A percentile compares a stretch with the other conserved stretches of the same genome.
Conservation (phyloP, 2,329 filamentous ascomycete species). For the Cyanodermella asteris region DNA sequence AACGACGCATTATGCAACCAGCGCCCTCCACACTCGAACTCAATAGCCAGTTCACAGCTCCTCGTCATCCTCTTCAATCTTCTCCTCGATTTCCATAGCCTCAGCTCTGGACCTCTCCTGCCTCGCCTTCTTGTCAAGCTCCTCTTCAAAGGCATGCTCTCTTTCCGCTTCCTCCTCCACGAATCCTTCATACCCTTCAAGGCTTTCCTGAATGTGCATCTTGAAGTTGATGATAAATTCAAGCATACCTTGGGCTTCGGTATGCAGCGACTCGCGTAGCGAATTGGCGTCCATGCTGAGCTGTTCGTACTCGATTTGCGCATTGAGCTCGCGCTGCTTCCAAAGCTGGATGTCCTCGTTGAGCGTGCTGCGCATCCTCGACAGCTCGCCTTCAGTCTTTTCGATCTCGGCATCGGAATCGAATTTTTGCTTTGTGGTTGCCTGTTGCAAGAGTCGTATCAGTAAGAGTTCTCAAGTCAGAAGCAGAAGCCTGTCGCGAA, state of each 20-base stretch:
- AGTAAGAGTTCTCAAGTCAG: no score
- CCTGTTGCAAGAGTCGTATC: no score
- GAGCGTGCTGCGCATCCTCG: conserved; percentile 67
- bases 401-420: conserved; percentile 86
- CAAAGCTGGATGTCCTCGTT: conserved; percentile 75
- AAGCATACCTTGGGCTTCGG: conserved; percentile 83
- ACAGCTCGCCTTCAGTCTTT: conserved; percentile 96
- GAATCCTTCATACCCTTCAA: conserved; percentile 88
- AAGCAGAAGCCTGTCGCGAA: conserved; percentile 13
- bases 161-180: conserved; percentile 83
- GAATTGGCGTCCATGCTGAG: conserved; percentile 63
- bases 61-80: no score
- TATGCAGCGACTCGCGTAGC: conserved; percentile 91
- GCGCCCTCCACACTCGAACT: no score
- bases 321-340: conserved; percentile 91
- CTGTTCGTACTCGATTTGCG: conserved; percentile 93
- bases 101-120: no score
- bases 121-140: conserved; percentile 13
- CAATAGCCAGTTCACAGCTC: no score
- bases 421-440: conserved; percentile 67
- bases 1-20: no score
- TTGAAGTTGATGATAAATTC: conserved; percentile 98
- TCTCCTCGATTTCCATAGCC: no score
- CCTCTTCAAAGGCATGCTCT: conserved; percentile 47
- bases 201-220: conserved; percentile 75